Base-by-base conservation (phyloP, 2,329 filamentous ascomycete genomes). In the Lasiodiplodia hormozganensis region DNA sequence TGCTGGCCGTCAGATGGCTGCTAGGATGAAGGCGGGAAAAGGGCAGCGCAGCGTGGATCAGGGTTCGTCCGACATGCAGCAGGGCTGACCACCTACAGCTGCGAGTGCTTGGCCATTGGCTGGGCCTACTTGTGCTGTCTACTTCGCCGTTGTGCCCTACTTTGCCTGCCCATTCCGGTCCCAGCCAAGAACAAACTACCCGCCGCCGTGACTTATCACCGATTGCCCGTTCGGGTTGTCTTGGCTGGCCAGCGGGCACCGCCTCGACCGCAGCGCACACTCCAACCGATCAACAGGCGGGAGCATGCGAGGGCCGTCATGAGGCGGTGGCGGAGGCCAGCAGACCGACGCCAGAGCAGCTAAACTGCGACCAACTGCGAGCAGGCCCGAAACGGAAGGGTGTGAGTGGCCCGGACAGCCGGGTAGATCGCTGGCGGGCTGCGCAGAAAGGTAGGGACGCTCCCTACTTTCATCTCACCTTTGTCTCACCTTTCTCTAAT, bases 291-390 rank as follows among this genome's bases (percentile, higher is more conserved):
- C 7, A 11, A 7, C 51, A 31, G 54, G 25, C 23, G 56, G 14
- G 23, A 11, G 11, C 38, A 11, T 8, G n/a, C 36, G 4, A 36
- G 25, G 28, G 38, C 43, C 7, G 43, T 10, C 23, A 34, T 47
- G 43, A 47, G 43, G 60, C 60, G 60, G 60, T 62, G 60, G 60
- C 60, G 60, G 47, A 25, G n/a, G n/a, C 47, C 60, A 52, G 60
- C 60, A 31, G 43, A 53, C 60, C 60, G 52, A 23, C 60, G 23
- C 28, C 28, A n/a, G 11, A n/a, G 14, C 28, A 16, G 28, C 47
- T 10, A 25, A n/a, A 28, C 18, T 25, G 57, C 57, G 18, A 31
- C 23, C 57, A 40, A 31, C 38, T 25, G 38, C 6, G 31, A 34
- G 31, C 31, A 34, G 31, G 31, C 31, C 31, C n/a, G 43, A 21